Base-by-base conservation (phyloP, 2,329 filamentous ascomycete genomes). In the Fusarium zealandicum region DNA sequence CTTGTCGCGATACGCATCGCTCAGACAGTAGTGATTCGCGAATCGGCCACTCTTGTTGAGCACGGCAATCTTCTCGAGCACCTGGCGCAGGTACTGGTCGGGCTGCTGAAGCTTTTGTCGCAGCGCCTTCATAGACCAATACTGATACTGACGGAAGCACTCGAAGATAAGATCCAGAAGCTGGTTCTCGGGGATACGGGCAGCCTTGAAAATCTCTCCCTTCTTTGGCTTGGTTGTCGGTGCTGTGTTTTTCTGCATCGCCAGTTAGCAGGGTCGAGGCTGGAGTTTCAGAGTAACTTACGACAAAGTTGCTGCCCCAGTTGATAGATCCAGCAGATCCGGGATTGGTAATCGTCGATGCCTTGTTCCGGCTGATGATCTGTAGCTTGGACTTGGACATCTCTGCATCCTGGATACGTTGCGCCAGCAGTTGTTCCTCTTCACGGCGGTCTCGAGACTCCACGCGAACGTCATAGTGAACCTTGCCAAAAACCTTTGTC, bases 71-170 rank as follows among this genome's bases (percentile, higher is more conserved):
- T 92, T 87, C 59, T 93, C 89, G 63, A 99, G 77, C 1, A 88
- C 89, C 70, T 95, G 86, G 48, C 93, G 92, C 57, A 99, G 84
- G 73, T 93, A 98, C n/a, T 89, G 87, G 72, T 98, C 95, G 2
- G 95, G 95, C 75, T 99, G 95, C 54, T 88, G 84, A 32, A 96
- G 84, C 56, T 83, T 79, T 43, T 86, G 81, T 60, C 92, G 91
- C 64, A 99, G 83, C 5, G 89, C 85, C 70, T 91, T 93, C 81
- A 98, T 90, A n/a, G 90, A 87, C 93, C 93, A 99, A 75, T 95
- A 98, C 66, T 88, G 87, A 80, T 90, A 96, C 68, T 89, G 80
- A 51, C 88, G 85, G 85, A 97, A 99, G 70, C 88, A 89, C 41
- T 83, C 78, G 78, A 93, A 92, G 57, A 99, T 87, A 61, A 85